Evolutionary conservation across 2,329 filamentous ascomycete genomes (phyloP), one percentile per base, ranked within the genome.

Genomic region (Beauveria rudraprayagi): DNA sequence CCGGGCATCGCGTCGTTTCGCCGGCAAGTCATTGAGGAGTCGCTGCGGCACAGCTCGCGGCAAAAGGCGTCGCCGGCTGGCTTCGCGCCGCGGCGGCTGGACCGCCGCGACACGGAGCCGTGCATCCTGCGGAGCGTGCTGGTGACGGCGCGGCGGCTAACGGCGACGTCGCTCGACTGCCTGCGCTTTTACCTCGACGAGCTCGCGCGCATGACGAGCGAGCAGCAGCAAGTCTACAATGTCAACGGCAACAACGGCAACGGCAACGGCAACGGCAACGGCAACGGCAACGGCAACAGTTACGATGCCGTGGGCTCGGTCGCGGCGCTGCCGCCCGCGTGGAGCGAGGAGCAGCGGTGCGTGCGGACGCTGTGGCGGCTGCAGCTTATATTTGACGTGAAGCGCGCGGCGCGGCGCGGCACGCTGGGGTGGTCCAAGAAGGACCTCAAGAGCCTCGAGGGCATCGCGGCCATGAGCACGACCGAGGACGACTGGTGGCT

Each of bases 301-400:
- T 7, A 41, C 30, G 34, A 11, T 7, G 14, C 14, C 14, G 30
- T 11, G 30, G 14, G 26, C 41, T 9, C 37, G 10, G 41, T 46
- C 3, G 24, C 41, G 17, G n/a, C n/a, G 9, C 41, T 47, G 17
- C 37, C 56, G n/a, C 37, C 56, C 37, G 5, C 22, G 16, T 59
- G 56, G 56, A 59, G 47, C 37, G 56, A 59, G n/a, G 56, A 59
- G 37, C 56, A 59, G 56, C 56, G 56, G 24, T 59, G 56, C 40
- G 17, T 44, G 37, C 34, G 56, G 5, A 26, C 56, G 34, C 56
- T 58, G 19, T 58, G 56, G 56, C 56, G 56, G 17, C 22, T 58
- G 46, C 56, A 58, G 46, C 56, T 58, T 34, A 11, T 58, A 5
- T 58, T 58, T 9, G 56, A 58, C 22, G 16, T 58, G 34, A 58